phyloP scores from a whole-genome alignment of 192 early-diverging fungal genomes.

The Linnemannia hyalina region DNA sequence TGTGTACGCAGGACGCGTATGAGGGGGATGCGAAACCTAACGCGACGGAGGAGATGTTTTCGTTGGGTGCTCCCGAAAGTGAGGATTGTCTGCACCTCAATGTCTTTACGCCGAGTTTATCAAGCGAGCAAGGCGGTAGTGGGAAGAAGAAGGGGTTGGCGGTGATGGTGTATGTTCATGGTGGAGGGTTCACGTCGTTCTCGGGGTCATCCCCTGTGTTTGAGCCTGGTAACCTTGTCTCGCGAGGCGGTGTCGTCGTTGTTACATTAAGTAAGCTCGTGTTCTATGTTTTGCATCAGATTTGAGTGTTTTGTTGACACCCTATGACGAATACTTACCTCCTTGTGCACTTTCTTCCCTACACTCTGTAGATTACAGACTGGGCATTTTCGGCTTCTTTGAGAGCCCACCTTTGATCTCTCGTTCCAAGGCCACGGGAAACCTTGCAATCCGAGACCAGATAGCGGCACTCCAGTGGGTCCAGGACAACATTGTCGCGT shows the following conservation, averaged over 20 bases:
- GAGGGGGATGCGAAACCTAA: not conserved
- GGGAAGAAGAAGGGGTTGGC: conserved; percentile 16
- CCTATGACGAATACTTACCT: not conserved
- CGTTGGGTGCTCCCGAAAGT: conserved; percentile 6
- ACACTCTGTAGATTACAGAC: conserved; percentile 24
- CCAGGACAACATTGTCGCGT: conserved; percentile 68
- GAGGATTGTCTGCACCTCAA: conserved; percentile 56
- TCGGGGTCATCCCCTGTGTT: conserved; percentile 16
- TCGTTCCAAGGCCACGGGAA: conserved; percentile 17
- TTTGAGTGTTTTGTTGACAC: not conserved
- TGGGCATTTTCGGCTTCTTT: conserved; percentile 31
- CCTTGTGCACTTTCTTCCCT: too few species aligned
- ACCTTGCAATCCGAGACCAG: conserved; percentile 23
- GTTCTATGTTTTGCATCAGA: not conserved
- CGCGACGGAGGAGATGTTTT: not conserved
- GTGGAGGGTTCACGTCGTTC: not conserved
- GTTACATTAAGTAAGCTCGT: conserved; percentile 32
- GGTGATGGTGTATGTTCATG: conserved; percentile 49
- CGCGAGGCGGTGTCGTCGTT: conserved; percentile 49
- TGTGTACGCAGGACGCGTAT: conserved; percentile 18
- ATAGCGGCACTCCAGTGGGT: conserved; percentile 70
- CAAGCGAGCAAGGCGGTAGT: not conserved
- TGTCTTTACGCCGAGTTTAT: conserved; percentile 35
- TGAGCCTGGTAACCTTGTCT: conserved; percentile 51
- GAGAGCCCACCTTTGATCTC: conserved; percentile 10